Base-by-base conservation (phyloP, 1,139 yeast genomes). In the Scheffersomyces quercinus region DNA sequence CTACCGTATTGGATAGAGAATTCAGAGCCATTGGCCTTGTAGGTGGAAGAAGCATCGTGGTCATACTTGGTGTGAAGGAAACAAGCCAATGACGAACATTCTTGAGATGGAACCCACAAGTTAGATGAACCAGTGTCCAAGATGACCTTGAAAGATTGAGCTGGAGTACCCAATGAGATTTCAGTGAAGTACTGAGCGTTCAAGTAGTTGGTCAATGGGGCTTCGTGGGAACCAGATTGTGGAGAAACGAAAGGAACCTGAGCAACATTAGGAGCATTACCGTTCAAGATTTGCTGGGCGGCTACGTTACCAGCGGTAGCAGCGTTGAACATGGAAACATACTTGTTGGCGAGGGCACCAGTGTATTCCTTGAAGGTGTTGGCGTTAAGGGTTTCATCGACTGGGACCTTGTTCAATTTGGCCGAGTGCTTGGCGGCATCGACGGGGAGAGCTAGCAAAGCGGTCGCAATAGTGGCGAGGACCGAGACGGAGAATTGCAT, bases 41-140 rank as follows among this genome's bases (percentile, higher is more conserved):
- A 93, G 42, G 95, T 74, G 32, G 91, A 74, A 12, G 97, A 89
- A 13, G 79, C 70, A 41, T 79, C 82, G 55, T 90, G 95, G 67
- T 88, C 95, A 63, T 88, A 93, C 75, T 89, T 91, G 59, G 85
- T 61, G 73, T 93, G 99, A 65, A 93, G 76, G 77, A 81, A 91
- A 71, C 99, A 93, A 36, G 99, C 98, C 70, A 93, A 81, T 5
- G 97, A 89, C 38, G 88, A 74, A 73, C 99, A 93, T 52, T 88
- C 91, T 38, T 77, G 57, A 47, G 95, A 81, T 43, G 99, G 99
- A 48, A 93, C 91, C 99, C 99, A 93, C 70, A 93, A 75, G 68
- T 93, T 93, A 41, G 97, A 87, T 26, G 97, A 88, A 36, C 99
- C 99, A 29, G 98, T 93, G 68, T 93, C 98, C 59, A 93, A 77